A percentile compares a stretch with the other conserved stretches of the same genome.
Conservation (phyloP, 768 basidiomycete species). For the Amanita fuliginea region DNA sequence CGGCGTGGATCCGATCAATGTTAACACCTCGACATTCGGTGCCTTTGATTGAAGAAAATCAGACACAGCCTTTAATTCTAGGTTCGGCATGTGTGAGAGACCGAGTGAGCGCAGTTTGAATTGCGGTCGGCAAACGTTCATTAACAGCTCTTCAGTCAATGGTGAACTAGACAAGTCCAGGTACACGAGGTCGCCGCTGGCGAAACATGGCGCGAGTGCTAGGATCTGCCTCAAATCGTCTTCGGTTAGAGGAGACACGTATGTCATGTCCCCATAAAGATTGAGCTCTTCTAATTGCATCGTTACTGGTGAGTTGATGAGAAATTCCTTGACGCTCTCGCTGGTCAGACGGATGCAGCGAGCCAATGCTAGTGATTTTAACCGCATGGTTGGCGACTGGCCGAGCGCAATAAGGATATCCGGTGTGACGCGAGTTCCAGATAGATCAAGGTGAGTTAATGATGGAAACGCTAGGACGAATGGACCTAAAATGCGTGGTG, state of each 20-base stretch:
- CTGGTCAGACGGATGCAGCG: slow-evolving; percentile 81
- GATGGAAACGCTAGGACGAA: slow-evolving; percentile 78
- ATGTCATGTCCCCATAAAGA: slow-evolving; percentile 83
- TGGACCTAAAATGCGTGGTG: slow-evolving; percentile 52
- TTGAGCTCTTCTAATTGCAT: slow-evolving; percentile 63
- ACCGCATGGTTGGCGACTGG: slow-evolving; percentile 48
- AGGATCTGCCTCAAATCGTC: slow-evolving; percentile 62
- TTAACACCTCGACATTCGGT: slow-evolving; percentile 74
- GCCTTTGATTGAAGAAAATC: slow-evolving; percentile 62
- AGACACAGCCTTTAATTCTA: slow-evolving; percentile 55
- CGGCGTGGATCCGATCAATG: slow-evolving; percentile 66
- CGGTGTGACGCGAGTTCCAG: slow-evolving; percentile 73
- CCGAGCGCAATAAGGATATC: slow-evolving; percentile 64
- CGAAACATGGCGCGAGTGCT: slow-evolving; percentile 68
- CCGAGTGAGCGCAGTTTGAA: slow-evolving; percentile 79
- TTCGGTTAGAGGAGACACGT: slow-evolving; percentile 56
- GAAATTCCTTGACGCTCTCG: slow-evolving; percentile 62
- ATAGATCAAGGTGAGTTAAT: slow-evolving; percentile 85
- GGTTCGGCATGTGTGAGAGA: slow-evolving; percentile 70
- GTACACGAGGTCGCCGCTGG: slow-evolving; percentile 63
- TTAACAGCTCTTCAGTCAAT: slow-evolving; percentile 45
- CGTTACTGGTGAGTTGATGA: slow-evolving; percentile 58
- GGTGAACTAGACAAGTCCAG: slow-evolving; percentile 85
- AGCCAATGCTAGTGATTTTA: slow-evolving; percentile 74
- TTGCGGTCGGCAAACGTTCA: slow-evolving; percentile 48